phyloP scores from a whole-genome alignment of 805 yeast species.

The Sugiyamaella boreocaroliniensis region DNA sequence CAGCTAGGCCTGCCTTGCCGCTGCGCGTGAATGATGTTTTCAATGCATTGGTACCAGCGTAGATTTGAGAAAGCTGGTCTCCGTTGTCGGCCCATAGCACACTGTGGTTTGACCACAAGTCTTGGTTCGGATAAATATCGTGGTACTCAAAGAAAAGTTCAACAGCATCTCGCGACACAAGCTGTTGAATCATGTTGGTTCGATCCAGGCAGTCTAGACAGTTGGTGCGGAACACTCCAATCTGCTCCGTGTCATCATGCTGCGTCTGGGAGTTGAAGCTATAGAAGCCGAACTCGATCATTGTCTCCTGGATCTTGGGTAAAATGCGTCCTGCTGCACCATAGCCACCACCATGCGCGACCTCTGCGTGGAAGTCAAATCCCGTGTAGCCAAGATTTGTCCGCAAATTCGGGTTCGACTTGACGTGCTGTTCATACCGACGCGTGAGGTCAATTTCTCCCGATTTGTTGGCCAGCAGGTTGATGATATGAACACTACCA shows the following conservation, averaged over 20 bases:
- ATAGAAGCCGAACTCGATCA: conserved; percentile 77
- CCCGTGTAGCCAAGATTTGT: conserved; percentile 52
- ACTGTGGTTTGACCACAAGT: conserved; percentile 66
- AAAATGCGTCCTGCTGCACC: conserved; percentile 70
- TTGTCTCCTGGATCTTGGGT: conserved; percentile 55
- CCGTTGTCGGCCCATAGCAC: conserved; percentile 98
- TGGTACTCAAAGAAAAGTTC: conserved; percentile 38
- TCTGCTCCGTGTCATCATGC: conserved; percentile 64
- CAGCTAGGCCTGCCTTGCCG: conserved; percentile 95
- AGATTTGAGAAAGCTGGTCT: conserved; percentile 89
- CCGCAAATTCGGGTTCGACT: conserved; percentile 30
- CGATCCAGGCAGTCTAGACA: conserved; percentile 94
- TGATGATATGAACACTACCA: conserved; percentile 85
- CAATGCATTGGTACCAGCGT: conserved; percentile 95
- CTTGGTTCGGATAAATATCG: conserved; percentile 41
- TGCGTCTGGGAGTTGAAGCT: conserved; percentile 54
- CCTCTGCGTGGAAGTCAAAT: conserved; percentile 92
- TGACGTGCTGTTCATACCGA: conserved; percentile 57
- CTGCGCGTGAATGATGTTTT: conserved; percentile 90
- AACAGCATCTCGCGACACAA: conserved; percentile 66
- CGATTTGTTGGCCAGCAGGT: conserved; percentile 71
- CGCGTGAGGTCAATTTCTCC: conserved; percentile 68
- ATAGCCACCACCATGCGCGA: conserved; percentile 86
- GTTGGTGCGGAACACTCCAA: conserved; percentile 87
- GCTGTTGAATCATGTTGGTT: conserved; percentile 76